A percentile compares a stretch with the other conserved stretches of the same genome.
phyloP scores from a whole-genome alignment of 306 rosid species.

The Gastrolobium villosum region DNA sequence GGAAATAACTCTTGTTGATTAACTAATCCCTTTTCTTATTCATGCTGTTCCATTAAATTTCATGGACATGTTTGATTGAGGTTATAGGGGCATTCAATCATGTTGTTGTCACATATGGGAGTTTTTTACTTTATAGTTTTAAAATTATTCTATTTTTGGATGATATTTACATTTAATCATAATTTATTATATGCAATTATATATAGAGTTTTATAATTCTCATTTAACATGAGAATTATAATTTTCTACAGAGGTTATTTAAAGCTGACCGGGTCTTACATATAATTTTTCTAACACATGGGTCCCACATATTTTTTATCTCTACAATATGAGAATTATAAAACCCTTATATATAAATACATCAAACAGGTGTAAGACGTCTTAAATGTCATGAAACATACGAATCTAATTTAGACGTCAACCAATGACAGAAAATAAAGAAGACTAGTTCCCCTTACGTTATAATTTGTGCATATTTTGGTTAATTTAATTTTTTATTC shows the following conservation, averaged over 20 bases:
- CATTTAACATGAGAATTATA: too few relatives aligned
- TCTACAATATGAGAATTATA: too few relatives aligned
- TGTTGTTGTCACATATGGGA: background rate
- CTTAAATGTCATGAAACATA: background rate
- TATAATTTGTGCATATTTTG: background rate
- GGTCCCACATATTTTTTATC: too few relatives aligned
- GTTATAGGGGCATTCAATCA: background rate
- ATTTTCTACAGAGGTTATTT: too few relatives aligned
- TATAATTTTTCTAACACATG: too few relatives aligned
- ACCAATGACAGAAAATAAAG: background rate
- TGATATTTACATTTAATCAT: background rate
- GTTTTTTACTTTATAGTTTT: background rate
- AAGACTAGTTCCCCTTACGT: background rate
- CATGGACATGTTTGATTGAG: too few relatives aligned
- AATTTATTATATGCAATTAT: background rate
- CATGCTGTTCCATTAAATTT: background rate
- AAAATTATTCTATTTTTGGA: background rate
- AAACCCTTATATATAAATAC: too few relatives aligned
- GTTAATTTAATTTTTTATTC: background rate
- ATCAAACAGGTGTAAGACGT: background rate
- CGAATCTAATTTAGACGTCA: background rate
- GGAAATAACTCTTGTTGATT: background rate
- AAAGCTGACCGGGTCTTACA: too few relatives aligned
- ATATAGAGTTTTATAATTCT: too few relatives aligned
- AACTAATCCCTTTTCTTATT: constrained; percentile 23